These are phyloP conservation scores for Salvia splendens DNA, from an alignment of 257 asterid species.

Conservation along the genomic window DNA sequence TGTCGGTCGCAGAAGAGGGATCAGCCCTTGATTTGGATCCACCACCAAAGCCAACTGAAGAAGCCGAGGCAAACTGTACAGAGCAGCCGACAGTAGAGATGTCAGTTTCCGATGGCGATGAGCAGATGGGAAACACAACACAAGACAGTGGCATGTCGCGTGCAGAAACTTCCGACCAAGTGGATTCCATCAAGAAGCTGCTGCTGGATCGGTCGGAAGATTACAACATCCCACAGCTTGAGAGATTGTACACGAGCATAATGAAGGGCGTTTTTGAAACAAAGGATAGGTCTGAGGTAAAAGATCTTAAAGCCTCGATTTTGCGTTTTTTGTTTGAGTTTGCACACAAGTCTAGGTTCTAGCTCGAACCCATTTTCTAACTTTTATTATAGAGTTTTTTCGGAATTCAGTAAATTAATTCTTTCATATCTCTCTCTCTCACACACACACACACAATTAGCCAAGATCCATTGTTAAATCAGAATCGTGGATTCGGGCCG, in stretches of 20 bases:
- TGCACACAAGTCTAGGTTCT: slow-evolving; percentile 64
- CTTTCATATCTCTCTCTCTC: slow-evolving; percentile 14
- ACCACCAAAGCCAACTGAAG: slow-evolving; percentile 46
- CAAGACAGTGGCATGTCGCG: slow-evolving; percentile 58
- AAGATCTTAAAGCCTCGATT: slow-evolving; percentile 68
- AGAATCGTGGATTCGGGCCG: neutral
- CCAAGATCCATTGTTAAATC: neutral
- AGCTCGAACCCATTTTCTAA: slow-evolving; percentile 29
- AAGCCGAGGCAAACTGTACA: slow-evolving; percentile 44
- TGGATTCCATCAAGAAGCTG: slow-evolving; percentile 59
- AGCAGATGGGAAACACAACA: slow-evolving; percentile 35
- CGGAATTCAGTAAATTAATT: slow-evolving; percentile 27
- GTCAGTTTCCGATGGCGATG: slow-evolving; percentile 36
- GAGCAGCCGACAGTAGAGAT: slow-evolving; percentile 44
- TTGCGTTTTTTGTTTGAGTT: slow-evolving; percentile 69
- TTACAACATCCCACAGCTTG: slow-evolving; percentile 76
- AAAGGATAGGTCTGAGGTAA: slow-evolving; percentile 47
- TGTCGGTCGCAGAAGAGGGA: slow-evolving; percentile 53
- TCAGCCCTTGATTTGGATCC: slow-evolving; percentile 42
- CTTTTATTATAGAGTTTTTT: slow-evolving; percentile 32
- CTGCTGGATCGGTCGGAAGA: slow-evolving; percentile 55
- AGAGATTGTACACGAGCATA: slow-evolving; percentile 65
- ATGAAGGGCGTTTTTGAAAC: slow-evolving; percentile 78
- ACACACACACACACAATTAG: neutral
- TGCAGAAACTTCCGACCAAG: slow-evolving; percentile 49